Conservation (phyloP, 2,329 filamentous ascomycete species). For the Trichoderma sp. region DNA sequence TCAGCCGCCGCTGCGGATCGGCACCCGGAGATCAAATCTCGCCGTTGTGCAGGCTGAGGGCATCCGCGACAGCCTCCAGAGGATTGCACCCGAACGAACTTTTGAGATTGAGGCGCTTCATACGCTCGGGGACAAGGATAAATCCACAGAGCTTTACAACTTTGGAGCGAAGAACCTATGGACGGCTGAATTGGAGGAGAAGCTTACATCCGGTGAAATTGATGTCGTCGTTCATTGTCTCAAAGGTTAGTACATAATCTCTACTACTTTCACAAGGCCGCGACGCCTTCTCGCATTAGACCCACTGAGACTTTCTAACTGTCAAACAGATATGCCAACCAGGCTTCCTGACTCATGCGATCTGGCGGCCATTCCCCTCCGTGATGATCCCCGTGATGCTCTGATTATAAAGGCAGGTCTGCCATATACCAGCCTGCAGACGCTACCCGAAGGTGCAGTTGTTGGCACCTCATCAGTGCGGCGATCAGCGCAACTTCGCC, state of each 20-base stretch:
- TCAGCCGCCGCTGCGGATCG: slow-evolving; percentile 1
- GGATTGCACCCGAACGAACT: background rate
- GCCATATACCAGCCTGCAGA: background rate
- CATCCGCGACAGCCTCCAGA: slow-evolving; percentile 1
- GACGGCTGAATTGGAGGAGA: slow-evolving; percentile 15
- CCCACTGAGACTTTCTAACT: background rate
- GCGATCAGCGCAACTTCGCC: slow-evolving; percentile 9
- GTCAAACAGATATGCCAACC: slow-evolving; percentile 9
- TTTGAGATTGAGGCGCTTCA: slow-evolving; percentile 10
- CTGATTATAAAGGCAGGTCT: slow-evolving; percentile 14
- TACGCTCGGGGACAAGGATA: slow-evolving; percentile 13
- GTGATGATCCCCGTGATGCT: slow-evolving; percentile 17
- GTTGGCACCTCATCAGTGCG: slow-evolving; percentile 16
- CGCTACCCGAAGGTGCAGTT: slow-evolving; percentile 4
- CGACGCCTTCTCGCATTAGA: background rate
- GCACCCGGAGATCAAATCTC: slow-evolving; percentile 13
- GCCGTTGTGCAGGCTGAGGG: slow-evolving; percentile 16
- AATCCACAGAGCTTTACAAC: slow-evolving; percentile 8
- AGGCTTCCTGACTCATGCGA: slow-evolving; percentile 12
- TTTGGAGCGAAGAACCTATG: slow-evolving; percentile 19
- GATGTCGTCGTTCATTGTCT: slow-evolving; percentile 20
- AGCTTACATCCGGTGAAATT: background rate
- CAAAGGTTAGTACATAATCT: background rate
- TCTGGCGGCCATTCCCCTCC: slow-evolving; percentile 11
- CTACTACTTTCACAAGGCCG: background rate